phyloP scores from a whole-genome alignment of 805 yeast species.

The Wickerhamomyces bovis region DNA sequence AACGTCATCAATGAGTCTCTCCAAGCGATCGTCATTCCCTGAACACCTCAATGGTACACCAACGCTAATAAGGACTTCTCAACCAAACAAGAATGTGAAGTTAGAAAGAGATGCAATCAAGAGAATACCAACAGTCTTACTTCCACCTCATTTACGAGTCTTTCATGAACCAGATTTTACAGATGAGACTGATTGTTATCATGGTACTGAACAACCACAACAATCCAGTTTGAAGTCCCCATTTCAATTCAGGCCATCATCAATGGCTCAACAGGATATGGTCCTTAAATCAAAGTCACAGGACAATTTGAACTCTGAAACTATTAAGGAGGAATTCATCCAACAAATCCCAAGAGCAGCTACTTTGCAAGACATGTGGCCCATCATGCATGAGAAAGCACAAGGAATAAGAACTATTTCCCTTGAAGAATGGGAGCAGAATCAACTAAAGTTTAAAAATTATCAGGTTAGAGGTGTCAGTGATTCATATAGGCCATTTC shows the following conservation, averaged over 20 bases:
- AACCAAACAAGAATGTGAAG: slow-evolving; percentile 8
- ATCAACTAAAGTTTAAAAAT: slow-evolving; percentile 7
- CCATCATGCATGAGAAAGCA: slow-evolving; percentile 6
- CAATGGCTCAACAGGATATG: neutral
- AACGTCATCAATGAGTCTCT: slow-evolving; percentile 12
- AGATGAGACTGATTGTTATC: neutral
- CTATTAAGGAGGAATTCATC: slow-evolving; percentile 4
- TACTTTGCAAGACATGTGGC: slow-evolving; percentile 12
- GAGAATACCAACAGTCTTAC: slow-evolving; percentile 21
- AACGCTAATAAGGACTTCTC: slow-evolving; percentile 3
- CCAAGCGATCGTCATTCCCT: slow-evolving; percentile 3
- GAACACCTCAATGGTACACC: slow-evolving; percentile 9
- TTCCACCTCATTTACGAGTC: slow-evolving; percentile 24
- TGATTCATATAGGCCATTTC: neutral
- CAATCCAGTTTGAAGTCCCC: slow-evolving; percentile 6
- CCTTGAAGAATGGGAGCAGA: slow-evolving; percentile 17
- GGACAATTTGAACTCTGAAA: neutral
- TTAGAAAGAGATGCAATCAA: slow-evolving; percentile 23
- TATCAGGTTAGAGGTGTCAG: slow-evolving; percentile 1
- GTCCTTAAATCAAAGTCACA: neutral
- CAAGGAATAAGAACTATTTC: slow-evolving; percentile 17
- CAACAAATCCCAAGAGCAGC: slow-evolving; percentile 21
- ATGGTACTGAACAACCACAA: neutral
- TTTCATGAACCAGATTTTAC: neutral
- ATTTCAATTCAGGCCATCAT: neutral